These are phyloP conservation scores for Mucor sp. DNA, from an alignment of 371 early-diverging fungal species.

Conservation along the genomic window DNA sequence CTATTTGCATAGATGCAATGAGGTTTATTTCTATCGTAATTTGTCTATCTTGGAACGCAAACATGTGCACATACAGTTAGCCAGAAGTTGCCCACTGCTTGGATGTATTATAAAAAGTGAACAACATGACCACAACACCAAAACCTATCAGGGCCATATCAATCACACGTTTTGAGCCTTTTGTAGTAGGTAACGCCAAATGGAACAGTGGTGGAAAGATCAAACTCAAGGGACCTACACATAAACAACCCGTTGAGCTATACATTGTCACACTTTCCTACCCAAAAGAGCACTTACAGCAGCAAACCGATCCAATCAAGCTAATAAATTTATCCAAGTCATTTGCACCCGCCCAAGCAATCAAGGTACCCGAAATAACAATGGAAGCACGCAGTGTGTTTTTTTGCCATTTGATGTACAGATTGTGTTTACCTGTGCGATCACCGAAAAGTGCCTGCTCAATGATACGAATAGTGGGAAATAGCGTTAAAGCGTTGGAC, in stretches of 20 bases:
- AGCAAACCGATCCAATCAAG: constrained; percentile 88
- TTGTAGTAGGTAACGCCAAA: constrained; percentile 31
- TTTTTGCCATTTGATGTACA: constrained; percentile 83
- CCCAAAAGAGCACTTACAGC: constrained; percentile 50
- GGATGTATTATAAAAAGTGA: constrained; percentile 60
- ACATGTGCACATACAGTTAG: neutral
- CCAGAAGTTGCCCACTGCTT: constrained; percentile 31
- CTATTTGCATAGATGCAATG: too few species aligned
- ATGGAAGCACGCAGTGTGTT: constrained; percentile 78
- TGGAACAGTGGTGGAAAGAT: constrained; percentile 53
- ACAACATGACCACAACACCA: constrained; percentile 78
- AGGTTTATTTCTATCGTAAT: too few species aligned
- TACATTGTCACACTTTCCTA: neutral
- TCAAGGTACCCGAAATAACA: constrained; percentile 62
- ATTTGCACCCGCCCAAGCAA: constrained; percentile 79
- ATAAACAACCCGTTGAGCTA: neutral
- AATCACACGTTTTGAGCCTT: constrained; percentile 50
- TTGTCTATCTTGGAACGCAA: neutral
- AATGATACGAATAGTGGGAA: constrained; percentile 88
- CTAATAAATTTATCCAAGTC: constrained; percentile 90
- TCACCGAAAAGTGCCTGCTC: constrained; percentile 70
- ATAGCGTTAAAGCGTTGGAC: constrained; percentile 83
- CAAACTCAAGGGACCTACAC: constrained; percentile 41
- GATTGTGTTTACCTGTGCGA: constrained; percentile 41
- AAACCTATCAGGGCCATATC: constrained; percentile 68